Conservation (phyloP, 768 basidiomycete species). For the Psilocybe sp. region DNA sequence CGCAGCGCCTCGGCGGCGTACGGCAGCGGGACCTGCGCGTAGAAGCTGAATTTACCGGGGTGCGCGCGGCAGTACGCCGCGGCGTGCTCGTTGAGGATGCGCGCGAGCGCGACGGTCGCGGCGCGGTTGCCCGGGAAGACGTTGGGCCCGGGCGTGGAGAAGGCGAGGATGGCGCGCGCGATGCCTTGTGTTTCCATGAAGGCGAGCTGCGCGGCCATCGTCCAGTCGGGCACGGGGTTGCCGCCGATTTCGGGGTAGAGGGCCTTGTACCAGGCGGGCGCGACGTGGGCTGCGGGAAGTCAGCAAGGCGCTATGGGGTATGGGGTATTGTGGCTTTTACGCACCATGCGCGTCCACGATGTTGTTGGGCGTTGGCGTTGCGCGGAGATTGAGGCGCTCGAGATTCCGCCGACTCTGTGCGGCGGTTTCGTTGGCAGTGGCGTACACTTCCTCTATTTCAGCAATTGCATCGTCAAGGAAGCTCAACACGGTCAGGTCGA, state of each 20-base stretch:
- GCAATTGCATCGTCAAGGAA: constrained; percentile 19
- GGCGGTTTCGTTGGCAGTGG: constrained; percentile 3
- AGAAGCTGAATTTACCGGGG: constrained; percentile 28
- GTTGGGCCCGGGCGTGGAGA: constrained; percentile 31
- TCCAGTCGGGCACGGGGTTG: constrained; percentile 30
- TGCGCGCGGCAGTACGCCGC: constrained; percentile 28
- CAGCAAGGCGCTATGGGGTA: neutral
- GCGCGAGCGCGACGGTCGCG: constrained; percentile 30
- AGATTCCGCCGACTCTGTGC: constrained; percentile 3
- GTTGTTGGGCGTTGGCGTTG: constrained; percentile 14
- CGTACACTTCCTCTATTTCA: constrained; percentile 22
- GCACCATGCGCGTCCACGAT: constrained; percentile 30
- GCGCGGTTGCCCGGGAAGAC: constrained; percentile 24
- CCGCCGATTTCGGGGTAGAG: constrained; percentile 26
- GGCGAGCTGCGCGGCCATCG: constrained; percentile 19
- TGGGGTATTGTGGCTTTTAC: neutral
- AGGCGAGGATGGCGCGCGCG: constrained; percentile 25
- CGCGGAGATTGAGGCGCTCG: constrained; percentile 13
- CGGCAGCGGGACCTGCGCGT: constrained; percentile 32
- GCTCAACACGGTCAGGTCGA: constrained; percentile 25
- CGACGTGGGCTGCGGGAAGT: constrained; percentile 23
- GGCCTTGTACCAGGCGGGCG: constrained; percentile 29
- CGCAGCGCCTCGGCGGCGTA: constrained; percentile 29
- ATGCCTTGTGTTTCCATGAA: constrained; percentile 33
- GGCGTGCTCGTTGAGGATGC: constrained; percentile 33